A percentile compares a stretch with the other conserved stretches of the same genome.
Conservation (phyloP, 2,329 filamentous ascomycete species). For the Diaporthe destruens region DNA sequence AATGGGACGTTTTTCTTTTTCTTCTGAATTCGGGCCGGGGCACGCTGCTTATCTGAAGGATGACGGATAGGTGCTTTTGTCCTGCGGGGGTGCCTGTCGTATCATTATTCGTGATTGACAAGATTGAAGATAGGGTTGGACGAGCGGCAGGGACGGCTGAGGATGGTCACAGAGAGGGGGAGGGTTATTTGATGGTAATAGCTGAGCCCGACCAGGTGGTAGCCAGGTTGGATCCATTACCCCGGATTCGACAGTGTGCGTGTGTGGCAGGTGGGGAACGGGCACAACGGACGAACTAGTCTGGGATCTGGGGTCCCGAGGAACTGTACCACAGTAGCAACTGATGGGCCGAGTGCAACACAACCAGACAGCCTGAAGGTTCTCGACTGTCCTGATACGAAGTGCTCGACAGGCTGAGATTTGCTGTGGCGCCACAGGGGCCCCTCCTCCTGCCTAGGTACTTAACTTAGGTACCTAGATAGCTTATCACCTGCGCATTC, state of each 20-base stretch:
- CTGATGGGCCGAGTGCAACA: constrained; percentile 13
- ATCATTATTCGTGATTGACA: not conserved
- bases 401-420: constrained; percentile 32
- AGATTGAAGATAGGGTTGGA: constrained; percentile 6
- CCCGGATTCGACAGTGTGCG: constrained; percentile 10
- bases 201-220: constrained; percentile 25
- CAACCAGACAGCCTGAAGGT: constrained; percentile 7
- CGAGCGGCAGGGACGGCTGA: not conserved
- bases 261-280: not conserved
- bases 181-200: constrained; percentile 5
- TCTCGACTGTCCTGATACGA: constrained; percentile 26
- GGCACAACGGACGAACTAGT: not conserved
- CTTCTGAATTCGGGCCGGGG: constrained; percentile 12
- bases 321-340: not conserved
- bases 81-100: constrained; percentile 7
- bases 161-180: not conserved
- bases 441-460: not conserved
- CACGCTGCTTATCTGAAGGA: constrained; percentile 29
- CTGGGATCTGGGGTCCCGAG: not conserved
- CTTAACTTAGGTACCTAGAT: not conserved
- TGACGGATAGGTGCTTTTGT: constrained; percentile 1
- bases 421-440: constrained; percentile 6
- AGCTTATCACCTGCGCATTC: constrained; percentile 13
- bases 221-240: constrained; percentile 28
- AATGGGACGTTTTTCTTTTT: constrained; percentile 27